These are phyloP conservation scores for Aspergillus latus DNA, from an alignment of 2,329 filamentous ascomycete species.

Conservation along the genomic window DNA sequence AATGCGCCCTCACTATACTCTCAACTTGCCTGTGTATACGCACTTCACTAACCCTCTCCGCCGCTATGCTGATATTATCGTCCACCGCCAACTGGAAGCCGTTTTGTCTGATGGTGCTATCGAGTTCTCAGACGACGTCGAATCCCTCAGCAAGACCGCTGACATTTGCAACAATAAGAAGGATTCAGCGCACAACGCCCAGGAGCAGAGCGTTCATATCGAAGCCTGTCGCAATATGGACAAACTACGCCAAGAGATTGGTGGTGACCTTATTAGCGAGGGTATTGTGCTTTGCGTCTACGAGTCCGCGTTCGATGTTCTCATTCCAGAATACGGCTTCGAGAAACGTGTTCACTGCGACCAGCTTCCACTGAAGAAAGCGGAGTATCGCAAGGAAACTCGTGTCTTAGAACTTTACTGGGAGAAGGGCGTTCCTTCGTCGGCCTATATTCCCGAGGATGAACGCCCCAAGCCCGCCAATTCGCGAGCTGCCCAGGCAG, in stretches of 20 bases:
- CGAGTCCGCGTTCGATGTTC: slow-evolving; percentile 95
- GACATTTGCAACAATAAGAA: slow-evolving; percentile 99
- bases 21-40: slow-evolving; percentile 92
- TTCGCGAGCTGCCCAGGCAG: slow-evolving; percentile 71
- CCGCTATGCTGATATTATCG: slow-evolving; percentile 90
- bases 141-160: slow-evolving; percentile 84
- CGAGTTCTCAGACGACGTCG: slow-evolving; percentile 86
- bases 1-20: slow-evolving; percentile 80
- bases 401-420: slow-evolving; percentile 94
- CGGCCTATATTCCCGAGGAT: slow-evolving; percentile 93
- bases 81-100: slow-evolving; percentile 90
- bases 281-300: slow-evolving; percentile 97
- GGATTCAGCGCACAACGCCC: slow-evolving; percentile 93
- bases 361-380: slow-evolving; percentile 94
- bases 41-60: slow-evolving; percentile 96
- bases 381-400: slow-evolving; percentile 97
- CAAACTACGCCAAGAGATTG: slow-evolving; percentile 78
- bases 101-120: slow-evolving; percentile 77
- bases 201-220: slow-evolving; percentile 98
- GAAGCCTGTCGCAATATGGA: slow-evolving; percentile 97
- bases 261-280: slow-evolving; percentile 90
- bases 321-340: slow-evolving; percentile 97
- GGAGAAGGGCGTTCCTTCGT: slow-evolving; percentile 98
- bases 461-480: slow-evolving; percentile 85
- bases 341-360: slow-evolving; percentile 99